A percentile compares a stretch with the other conserved stretches of the same genome.
These are phyloP conservation scores for Gonapodya sp. DNA, from an alignment of 192 early-diverging fungal genomes.

Conservation along the genomic window DNA sequence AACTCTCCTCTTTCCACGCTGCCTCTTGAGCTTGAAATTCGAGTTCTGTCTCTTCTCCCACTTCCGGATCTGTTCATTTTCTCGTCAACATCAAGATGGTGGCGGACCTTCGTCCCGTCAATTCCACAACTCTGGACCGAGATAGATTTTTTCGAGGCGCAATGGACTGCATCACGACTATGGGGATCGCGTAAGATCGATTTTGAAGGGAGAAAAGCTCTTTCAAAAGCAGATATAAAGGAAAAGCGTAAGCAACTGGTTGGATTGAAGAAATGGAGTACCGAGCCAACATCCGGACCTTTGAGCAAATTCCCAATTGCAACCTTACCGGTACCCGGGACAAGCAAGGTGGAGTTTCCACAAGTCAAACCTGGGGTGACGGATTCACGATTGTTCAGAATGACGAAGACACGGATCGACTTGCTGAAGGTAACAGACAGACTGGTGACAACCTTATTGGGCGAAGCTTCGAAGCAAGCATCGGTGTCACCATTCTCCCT, in stretches of 20 bases:
- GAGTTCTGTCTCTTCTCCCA: background rate
- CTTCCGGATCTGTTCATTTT: background rate
- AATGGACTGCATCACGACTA: background rate
- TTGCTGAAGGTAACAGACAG: background rate
- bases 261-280: background rate
- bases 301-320: background rate
- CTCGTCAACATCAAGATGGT: background rate
- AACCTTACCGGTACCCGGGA: background rate
- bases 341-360: background rate
- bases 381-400: background rate
- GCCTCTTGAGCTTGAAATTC: background rate
- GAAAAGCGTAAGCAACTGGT: background rate
- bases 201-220: background rate
- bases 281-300: background rate
- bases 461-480: background rate
- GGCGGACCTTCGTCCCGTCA: background rate
- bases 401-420: background rate
- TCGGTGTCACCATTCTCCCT: background rate
- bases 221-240: background rate
- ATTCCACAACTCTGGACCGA: background rate
- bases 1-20: background rate
- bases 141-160: background rate
- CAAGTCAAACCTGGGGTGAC: background rate
- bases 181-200: background rate
- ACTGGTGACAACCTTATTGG: background rate